phyloP scores from a whole-genome alignment of 805 yeast genomes.

The Gaillardinia entomophila region DNA sequence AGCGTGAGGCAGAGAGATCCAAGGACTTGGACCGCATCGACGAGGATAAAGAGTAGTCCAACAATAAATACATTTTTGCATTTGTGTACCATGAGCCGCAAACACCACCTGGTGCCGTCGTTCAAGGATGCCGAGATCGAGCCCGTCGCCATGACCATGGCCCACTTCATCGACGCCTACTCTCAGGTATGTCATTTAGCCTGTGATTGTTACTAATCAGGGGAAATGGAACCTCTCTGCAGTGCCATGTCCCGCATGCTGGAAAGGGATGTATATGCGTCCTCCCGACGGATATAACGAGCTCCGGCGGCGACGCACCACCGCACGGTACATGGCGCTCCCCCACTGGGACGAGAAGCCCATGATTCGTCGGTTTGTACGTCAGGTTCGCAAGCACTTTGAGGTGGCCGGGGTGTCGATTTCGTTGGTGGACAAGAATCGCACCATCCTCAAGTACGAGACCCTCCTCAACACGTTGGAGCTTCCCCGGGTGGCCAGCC shows the following conservation, averaged over 20 bases:
- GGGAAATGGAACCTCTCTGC: conserved; percentile 53
- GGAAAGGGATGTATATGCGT: conserved; percentile 39
- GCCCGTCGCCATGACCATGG: conserved; percentile 31
- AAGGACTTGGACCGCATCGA: conserved; percentile 28
- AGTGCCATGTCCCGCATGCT: conserved; percentile 52
- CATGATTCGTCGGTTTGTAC: conserved; percentile 32
- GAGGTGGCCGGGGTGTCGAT: conserved; percentile 50
- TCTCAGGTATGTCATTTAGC: conserved; percentile 24
- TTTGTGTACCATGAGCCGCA: no score
- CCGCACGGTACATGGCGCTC: conserved; percentile 30
- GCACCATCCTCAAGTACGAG: conserved; percentile 46
- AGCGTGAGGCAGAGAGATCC: conserved; percentile 46
- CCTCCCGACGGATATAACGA: conserved; percentile 61
- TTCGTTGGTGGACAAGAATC: conserved; percentile 47
- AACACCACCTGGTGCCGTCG: no score
- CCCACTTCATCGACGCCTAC: conserved; percentile 53
- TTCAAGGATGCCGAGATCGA: no score
- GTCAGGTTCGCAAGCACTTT: conserved; percentile 35
- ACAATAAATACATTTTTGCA: no score
- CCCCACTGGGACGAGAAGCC: conserved; percentile 46
- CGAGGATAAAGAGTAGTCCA: conserved; percentile 14
- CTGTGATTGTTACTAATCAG: conserved; percentile 18
- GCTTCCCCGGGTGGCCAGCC: conserved; percentile 49
- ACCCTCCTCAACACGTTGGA: conserved; percentile 42
- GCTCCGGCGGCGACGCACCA: conserved; percentile 36